Evolutionary conservation across 768 basidiomycete genomes (phyloP), one percentile per base, ranked within the genome.

Genomic region (Suillus paluster): DNA sequence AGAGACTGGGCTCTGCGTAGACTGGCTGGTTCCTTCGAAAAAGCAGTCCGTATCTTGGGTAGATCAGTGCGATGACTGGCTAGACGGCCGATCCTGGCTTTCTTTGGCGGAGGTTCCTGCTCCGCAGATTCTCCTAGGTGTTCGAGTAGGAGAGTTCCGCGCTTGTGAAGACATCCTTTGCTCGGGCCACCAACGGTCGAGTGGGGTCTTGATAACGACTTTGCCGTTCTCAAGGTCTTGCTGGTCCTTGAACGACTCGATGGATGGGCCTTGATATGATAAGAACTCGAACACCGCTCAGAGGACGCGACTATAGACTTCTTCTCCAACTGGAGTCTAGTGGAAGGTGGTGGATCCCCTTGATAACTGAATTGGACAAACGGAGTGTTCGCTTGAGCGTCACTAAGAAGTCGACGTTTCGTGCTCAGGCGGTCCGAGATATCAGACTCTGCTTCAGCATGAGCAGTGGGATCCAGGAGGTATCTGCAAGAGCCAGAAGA

Each of bases 1-100:
- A 83, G 59, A 3, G 80, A 81, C 19, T 67, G 70, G 0, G 80
- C 80, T 27, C 79, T 75, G 42, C 81, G 75, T 12, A 80, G 21
- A 59, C 81, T 82, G 0, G 80, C 81, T 25, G 79, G 76, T 5
- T 69, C 64, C 30, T 63, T 73, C 21, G 68, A 58, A 25, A 68
- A 75, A 39, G 30, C 52, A 14, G 53, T 39, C 54, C 54, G 30
- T 27, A 30, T n/a, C 27, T 59, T 38, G 45, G 17, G 1, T 57
- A n/a, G 17, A 17, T 55, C 25, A 5, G 57, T 33, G 5, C 62
- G 21, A 42, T 42, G 56, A 8, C 63, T 62, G 10, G 48, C 8
- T 10, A 30, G 33, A 38, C 39, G 55, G 25, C 67, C 62, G 17
- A 65, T 58, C 46, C 68, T 73, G 19, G 4, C n/a, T 30, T 62